Percentiles rank a stretch among this genome's conserved stretches.
Evolutionary conservation across 441 rosid species (phyloP).

Genomic region (Brassica hybrid): DNA sequence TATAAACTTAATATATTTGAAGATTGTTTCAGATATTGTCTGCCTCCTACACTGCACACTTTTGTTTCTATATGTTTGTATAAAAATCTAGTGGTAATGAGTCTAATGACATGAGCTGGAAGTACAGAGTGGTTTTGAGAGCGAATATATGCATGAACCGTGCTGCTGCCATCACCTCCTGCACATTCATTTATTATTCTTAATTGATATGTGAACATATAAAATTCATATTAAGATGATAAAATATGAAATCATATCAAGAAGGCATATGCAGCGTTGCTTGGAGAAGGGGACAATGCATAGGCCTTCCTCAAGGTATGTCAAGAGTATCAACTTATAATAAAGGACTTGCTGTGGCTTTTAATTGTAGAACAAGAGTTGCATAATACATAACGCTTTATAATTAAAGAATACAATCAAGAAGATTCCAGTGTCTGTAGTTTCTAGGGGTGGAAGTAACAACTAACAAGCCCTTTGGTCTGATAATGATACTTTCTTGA

Average conservation of each 20-base stretch:
- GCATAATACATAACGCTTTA: neutral
- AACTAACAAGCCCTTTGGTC: conserved; percentile 5
- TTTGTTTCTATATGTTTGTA: neutral
- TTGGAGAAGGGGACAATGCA: conserved; percentile 8
- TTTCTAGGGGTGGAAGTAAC: neutral
- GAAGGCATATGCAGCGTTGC: conserved; percentile 3
- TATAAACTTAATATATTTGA: neutral
- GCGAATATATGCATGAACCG: conserved; percentile 3
- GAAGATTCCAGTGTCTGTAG: neutral
- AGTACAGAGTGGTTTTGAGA: conserved; percentile 11
- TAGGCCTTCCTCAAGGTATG: neutral
- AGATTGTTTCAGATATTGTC: conserved; percentile 12
- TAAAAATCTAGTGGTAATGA: conserved; percentile 4
- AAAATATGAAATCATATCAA: conserved; percentile 4
- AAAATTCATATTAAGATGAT: neutral
- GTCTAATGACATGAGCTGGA: conserved; percentile 3
- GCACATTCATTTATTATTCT: conserved; percentile 1
- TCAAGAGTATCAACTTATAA: neutral
- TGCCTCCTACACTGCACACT: conserved; percentile 16
- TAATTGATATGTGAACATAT: neutral
- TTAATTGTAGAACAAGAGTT: neutral
- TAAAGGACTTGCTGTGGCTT: neutral
- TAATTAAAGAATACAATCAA: neutral
- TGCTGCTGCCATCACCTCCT: conserved; percentile 2
- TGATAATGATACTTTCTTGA: neutral